A percentile compares a stretch with the other conserved stretches of the same genome.
These are phyloP conservation scores for Yamadazyma pseudoaaseri DNA, from an alignment of 1,139 yeast genomes.

Conservation along the genomic window DNA sequence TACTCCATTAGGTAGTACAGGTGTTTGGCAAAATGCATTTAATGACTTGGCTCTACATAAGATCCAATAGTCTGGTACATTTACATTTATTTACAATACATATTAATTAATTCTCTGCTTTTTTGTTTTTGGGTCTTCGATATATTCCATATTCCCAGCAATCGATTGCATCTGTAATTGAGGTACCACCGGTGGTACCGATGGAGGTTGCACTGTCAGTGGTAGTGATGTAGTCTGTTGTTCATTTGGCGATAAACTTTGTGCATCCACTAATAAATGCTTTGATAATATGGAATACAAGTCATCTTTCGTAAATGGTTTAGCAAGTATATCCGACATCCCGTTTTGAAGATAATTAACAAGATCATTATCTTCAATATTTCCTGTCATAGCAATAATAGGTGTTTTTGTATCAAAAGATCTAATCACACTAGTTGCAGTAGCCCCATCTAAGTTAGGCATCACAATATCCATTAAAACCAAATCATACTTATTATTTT, in stretches of 20 bases:
- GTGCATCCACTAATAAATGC: constrained; percentile 37
- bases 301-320: constrained; percentile 88
- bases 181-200: not conserved
- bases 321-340: constrained; percentile 87
- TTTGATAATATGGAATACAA: constrained; percentile 72
- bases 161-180: not conserved
- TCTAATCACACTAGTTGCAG: constrained; percentile 84
- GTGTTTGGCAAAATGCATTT: constrained; percentile 53
- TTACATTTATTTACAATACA: constrained; percentile 1
- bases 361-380: constrained; percentile 76
- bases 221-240: constrained; percentile 1
- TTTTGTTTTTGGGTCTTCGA: constrained; percentile 13
- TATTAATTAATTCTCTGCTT: constrained; percentile 15
- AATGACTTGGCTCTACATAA: constrained; percentile 51
- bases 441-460: constrained; percentile 94
- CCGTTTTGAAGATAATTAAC: constrained; percentile 84
- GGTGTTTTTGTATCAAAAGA: constrained; percentile 83
- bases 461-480: constrained; percentile 92
- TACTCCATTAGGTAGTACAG: constrained; percentile 13
- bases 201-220: no score
- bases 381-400: constrained; percentile 92
- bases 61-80: constrained; percentile 1
- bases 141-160: constrained; percentile 1
- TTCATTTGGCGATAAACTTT: constrained; percentile 2
- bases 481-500: constrained; percentile 72